A percentile compares a stretch with the other conserved stretches of the same genome.
Evolutionary conservation across 148 eudicot genomes (phyloP).

Genomic region (Dianthus caryophyllus): DNA sequence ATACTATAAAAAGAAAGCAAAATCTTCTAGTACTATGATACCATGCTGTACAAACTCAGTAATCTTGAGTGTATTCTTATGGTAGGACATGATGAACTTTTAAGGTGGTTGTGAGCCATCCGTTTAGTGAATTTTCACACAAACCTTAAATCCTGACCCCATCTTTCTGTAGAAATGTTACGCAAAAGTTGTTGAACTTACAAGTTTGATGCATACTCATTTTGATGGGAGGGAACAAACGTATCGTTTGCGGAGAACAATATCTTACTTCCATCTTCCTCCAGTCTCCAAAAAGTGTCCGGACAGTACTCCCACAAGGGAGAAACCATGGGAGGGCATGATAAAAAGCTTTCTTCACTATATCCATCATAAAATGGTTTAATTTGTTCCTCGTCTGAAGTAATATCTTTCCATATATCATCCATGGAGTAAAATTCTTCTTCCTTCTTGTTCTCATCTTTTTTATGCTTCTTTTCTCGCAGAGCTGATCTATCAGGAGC

Average conservation of each 20-base stretch:
- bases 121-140: background rate
- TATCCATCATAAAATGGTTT: constrained; percentile 33
- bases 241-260: constrained; percentile 33
- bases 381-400: constrained; percentile 39
- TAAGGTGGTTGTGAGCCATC: background rate
- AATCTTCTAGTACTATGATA: constrained; percentile 18
- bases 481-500: constrained; percentile 27
- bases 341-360: constrained; percentile 27
- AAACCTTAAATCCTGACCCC: background rate
- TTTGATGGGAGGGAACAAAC: constrained; percentile 27
- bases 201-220: constrained; percentile 25
- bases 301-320: constrained; percentile 64
- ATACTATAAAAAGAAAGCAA: constrained; percentile 22
- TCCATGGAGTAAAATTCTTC: constrained; percentile 51
- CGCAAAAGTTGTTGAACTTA: constrained; percentile 21
- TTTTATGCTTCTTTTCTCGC: constrained; percentile 26
- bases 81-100: background rate
- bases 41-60: constrained; percentile 35
- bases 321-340: constrained; percentile 43
- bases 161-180: background rate
- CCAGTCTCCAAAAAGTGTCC: constrained; percentile 44
- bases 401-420: constrained; percentile 91
- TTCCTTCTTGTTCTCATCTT: constrained; percentile 19
- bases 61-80: constrained; percentile 1
- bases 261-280: constrained; percentile 44